A percentile compares a stretch with the other conserved stretches of the same genome.
Conservation (phyloP, 306 rosid species). For the Parietaria judaica region DNA sequence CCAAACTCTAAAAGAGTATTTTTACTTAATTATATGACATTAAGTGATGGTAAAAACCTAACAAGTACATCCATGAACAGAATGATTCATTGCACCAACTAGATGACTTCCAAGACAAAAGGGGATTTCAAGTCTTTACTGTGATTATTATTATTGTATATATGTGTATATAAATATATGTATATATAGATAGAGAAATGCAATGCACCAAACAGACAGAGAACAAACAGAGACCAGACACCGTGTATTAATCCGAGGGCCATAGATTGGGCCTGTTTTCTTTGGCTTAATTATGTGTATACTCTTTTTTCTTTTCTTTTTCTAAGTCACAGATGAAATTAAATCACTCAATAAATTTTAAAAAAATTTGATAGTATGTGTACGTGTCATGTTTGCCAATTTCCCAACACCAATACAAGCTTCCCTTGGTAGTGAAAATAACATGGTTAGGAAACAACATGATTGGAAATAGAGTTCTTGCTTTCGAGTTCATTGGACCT, state of each 20-base stretch:
- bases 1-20: too few species aligned
- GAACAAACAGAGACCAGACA: conserved; percentile 32
- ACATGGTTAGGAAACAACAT: conserved; percentile 13
- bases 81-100: conserved; percentile 23
- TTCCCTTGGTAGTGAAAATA: conserved; percentile 6
- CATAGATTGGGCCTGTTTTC: conserved; percentile 29
- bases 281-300: conserved; percentile 16
- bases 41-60: background rate
- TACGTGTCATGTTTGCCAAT: conserved; percentile 12
- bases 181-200: conserved; percentile 2
- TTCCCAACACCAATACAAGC: conserved; percentile 11
- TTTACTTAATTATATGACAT: too few species aligned
- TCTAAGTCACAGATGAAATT: background rate
- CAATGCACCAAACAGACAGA: conserved; percentile 27
- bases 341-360: background rate
- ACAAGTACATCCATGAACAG: background rate
- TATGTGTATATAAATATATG: too few species aligned
- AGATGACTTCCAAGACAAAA: conserved; percentile 3
- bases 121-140: background rate
- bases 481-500: conserved; percentile 17
- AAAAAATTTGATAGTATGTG: background rate
- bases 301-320: background rate
- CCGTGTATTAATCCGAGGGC: conserved; percentile 32
- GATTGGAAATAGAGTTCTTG: conserved; percentile 18
- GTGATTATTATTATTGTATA: background rate